Evolutionary conservation across 2,329 filamentous ascomycete species (phyloP), one percentile per base, ranked within the genome.

Genomic region (Ceratocystis destructans): DNA sequence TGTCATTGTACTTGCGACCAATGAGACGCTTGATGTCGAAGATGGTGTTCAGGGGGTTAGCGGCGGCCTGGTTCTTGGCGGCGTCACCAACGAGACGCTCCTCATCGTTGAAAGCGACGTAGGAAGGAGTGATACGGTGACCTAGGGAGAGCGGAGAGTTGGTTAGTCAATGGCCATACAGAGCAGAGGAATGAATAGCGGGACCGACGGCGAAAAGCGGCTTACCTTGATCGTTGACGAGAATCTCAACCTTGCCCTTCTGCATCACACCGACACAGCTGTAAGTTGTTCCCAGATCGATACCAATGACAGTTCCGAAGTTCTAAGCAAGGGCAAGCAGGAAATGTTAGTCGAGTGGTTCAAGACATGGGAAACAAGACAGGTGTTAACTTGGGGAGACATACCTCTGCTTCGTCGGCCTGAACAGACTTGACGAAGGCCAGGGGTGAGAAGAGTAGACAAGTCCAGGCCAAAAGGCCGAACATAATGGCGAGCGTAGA

Each of bases 41-140:
- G 75, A 93, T 83, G 64, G 89, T 93, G 74, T 87, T 84, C 72
- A 74, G 78, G 59, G 89, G 89, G 82, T 93, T 93, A 66, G 85
- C 78, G 70, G 89, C 87, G 74, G 89, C 91, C 82, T 96, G 91
- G 81, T 96, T 95, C 87, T 96, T 96, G 74, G 91, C 91, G 74
- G 94, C 90, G 78, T 99, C 94, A 83, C 94, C 94, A 72, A 99
- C 91, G 71, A 99, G 83, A 75, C 94, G 87, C 80, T 97, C 94
- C 70, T 96, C 91, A 73, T 97, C 92, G 77, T 91, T 97, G 78
- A 96, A 96, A 74, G 90, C 91, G 75, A 96, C 91, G 79, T 94
- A 96, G 70, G 90, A 96, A 66, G 91, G 91, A 73, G 91, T 96
- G 72, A 96, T 96, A 81, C 90, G 89, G 85, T 96, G 91, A 82